Base-by-base conservation (phyloP, 768 basidiomycete species). In the Tylopilus intermedius region DNA sequence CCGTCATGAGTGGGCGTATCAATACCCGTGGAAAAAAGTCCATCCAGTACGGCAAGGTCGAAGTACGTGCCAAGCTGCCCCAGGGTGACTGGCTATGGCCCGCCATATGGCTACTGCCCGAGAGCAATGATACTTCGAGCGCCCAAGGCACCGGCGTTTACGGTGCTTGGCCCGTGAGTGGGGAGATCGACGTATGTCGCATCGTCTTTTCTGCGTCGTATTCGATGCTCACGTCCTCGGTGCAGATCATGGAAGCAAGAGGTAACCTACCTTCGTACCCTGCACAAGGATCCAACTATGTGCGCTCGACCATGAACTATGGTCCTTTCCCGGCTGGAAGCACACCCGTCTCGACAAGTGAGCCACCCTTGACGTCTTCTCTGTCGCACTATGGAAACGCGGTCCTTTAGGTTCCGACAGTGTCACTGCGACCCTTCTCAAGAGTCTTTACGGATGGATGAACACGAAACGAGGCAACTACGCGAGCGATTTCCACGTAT, bases 301-400 rank as follows among this genome's bases (percentile, higher is more conserved):
- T 77, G 21, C 72, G 83, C 51, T 77, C 82, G 5, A 74, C 79
- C 30, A 69, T 94, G 21, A 83, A 83, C 66, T 94, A 85, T 70
- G 90, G 89, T 2, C 79, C 80, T 35, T 62, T 80, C 8, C 61
- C 70, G 1, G 55, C 61, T 0, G 68, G 68, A 0, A 58, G 46
- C 40, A 56, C 68, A 0, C 62, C 80, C 2, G 60, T 76, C 30
- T 64, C 67, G 7, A 51, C 47, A 5, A 53, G 63, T 66, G 50
- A 55, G 67, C n/a, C 24, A n/a, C 15, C 0, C 1, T 22, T 29
- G 22, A 7, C 18, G 4, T 30, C 14, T 0, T 0, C 3, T 1
- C 8, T 7, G 22, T 24, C 26, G 7, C 14, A 8, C 49, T 54
- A 7, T 30, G 9, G 7, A 15, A 53, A 44, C 18, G 27, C 40